Evolutionary conservation across 768 basidiomycete genomes (phyloP).

Genomic region (Neoboletus magnificus): DNA sequence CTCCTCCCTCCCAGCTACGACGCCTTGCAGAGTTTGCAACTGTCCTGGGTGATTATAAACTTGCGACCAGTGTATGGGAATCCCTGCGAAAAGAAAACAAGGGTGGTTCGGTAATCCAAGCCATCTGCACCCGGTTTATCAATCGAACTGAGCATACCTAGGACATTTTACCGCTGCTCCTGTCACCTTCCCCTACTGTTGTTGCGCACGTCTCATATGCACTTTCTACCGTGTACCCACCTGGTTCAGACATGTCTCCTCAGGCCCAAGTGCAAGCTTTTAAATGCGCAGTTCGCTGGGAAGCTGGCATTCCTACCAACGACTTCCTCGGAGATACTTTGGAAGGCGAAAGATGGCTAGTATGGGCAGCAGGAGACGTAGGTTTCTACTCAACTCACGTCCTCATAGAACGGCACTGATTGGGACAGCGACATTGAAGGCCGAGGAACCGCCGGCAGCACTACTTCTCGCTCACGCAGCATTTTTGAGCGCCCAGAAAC

Average conservation of each 20-base stretch:
- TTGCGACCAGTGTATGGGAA: conserved; percentile 85
- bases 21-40: conserved; percentile 97
- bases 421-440: conserved; percentile 43
- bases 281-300: conserved; percentile 73
- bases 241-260: conserved; percentile 49
- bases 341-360: conserved; percentile 83
- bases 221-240: conserved; percentile 45
- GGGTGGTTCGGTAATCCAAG: conserved; percentile 67
- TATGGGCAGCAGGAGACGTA: conserved; percentile 82
- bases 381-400: conserved; percentile 26
- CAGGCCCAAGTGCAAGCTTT: conserved; percentile 68
- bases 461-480: conserved; percentile 82
- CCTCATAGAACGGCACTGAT: conserved; percentile 22
- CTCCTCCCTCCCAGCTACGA: conserved; percentile 65
- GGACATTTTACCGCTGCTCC: conserved; percentile 79
- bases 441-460: conserved; percentile 79
- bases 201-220: conserved; percentile 61
- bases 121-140: not conserved
- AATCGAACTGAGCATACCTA: conserved; percentile 30
- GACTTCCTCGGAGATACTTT: conserved; percentile 58
- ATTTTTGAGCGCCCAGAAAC: conserved; percentile 57
- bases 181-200: conserved; percentile 62
- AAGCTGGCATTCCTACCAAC: conserved; percentile 50
- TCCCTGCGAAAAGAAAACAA: conserved; percentile 81
- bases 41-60: conserved; percentile 83